Evolutionary conservation across 129 eudicot species (phyloP).

Genomic region (Pseudognaphalium luteoalbum): DNA sequence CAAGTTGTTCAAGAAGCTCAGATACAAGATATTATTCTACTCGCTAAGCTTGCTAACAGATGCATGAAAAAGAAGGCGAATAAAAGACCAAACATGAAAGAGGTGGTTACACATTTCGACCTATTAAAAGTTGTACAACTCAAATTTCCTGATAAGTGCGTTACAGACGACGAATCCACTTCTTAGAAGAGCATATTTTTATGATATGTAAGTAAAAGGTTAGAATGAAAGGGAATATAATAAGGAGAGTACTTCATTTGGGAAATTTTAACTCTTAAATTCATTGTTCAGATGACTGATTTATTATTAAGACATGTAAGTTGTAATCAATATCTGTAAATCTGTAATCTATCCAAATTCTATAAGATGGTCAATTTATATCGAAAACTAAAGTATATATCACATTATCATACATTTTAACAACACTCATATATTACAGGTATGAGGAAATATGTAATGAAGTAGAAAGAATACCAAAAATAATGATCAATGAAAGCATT

Average conservation of each 20-base stretch:
- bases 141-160: background rate
- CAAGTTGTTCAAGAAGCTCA: constrained; percentile 25
- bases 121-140: background rate
- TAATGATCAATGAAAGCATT: background rate
- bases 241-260: background rate
- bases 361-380: background rate
- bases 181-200: background rate
- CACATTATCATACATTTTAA: background rate
- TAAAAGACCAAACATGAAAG: constrained; percentile 31
- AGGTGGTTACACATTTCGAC: constrained; percentile 23
- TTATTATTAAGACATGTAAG: background rate
- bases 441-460: background rate
- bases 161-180: background rate
- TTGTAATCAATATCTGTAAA: background rate
- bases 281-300: background rate
- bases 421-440: background rate
- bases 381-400: background rate
- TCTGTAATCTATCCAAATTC: background rate
- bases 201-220: background rate
- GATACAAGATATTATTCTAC: constrained; percentile 20
- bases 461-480: background rate
- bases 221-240: too few species aligned
- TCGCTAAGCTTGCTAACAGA: constrained; percentile 29
- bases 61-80: constrained; percentile 23
- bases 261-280: background rate